Base-by-base conservation (phyloP, 768 basidiomycete species). In the Mycena chlorophos region DNA sequence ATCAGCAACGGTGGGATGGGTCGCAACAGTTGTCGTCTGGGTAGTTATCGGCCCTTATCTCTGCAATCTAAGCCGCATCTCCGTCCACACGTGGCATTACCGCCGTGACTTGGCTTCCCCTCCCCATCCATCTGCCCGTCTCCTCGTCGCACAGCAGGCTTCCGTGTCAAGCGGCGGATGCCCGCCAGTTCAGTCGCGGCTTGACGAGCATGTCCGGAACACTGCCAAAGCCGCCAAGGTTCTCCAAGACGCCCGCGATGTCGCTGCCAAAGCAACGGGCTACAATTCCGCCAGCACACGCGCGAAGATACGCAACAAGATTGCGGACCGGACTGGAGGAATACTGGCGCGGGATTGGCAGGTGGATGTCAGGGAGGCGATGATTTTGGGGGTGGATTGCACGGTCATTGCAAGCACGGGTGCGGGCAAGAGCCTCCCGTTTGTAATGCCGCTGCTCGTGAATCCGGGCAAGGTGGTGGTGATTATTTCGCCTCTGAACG, bases 361-460 rank as follows among this genome's bases (percentile, higher is more conserved):
- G 54, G 56, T 70, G 8, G 66, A 69, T 42, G 55, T 63, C 1
- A 49, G 64, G 0, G 65, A 68, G 39, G 63, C 63, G 2, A 23
- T 65, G 13, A 8, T 55, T 1, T 31, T 67, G 0, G 66, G 67
- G 2, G 30, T 67, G 0, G 63, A 68, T 54, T 57, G 54, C 17
- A 51, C 49, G 1, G 56, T 66, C 2, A 58, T 65, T 3, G 57
- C 60, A 3, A 62, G 62, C 0, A 65, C 62, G 3, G 64, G 65
- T 4, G 23, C 42, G 4, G 65, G 64, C 13, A 66, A 66, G 46
- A 63, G 43, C n/a, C 34, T 66, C 28, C 60, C 65, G 14, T 66
- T 63, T 25, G 38, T 63, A 20, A 58, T 66, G 56, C 61, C 64
- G 16, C 48, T 58, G 10, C 38, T 66, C 12, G 20, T n/a, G 6